A percentile compares a stretch with the other conserved stretches of the same genome.
Conservation (phyloP, 2,329 filamentous ascomycete species). For the Apiospora aurea region DNA sequence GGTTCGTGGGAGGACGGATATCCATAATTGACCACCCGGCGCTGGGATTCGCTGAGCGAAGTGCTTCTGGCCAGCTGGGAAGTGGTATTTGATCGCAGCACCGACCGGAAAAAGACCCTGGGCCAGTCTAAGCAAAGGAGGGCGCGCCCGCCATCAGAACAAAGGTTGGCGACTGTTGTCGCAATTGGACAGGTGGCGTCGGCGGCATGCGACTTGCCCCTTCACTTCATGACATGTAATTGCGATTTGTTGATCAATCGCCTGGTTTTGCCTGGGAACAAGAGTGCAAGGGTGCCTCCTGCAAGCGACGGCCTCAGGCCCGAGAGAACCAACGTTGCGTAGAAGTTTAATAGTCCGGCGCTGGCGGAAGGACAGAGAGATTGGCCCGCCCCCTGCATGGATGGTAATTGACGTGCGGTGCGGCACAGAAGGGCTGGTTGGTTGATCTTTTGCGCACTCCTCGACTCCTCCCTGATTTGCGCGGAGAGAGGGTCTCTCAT, state of each 20-base stretch:
- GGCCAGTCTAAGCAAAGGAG: conserved; percentile 3
- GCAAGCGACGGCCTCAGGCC: not conserved
- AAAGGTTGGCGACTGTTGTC: not conserved
- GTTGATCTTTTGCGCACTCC: conserved; percentile 17
- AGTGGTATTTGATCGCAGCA: not conserved
- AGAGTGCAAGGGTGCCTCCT: not conserved
- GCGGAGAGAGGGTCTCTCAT: conserved; percentile 14
- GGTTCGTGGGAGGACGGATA: not conserved
- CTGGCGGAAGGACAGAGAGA: not conserved
- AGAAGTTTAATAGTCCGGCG: conserved; percentile 1
- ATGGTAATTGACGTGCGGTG: not conserved
- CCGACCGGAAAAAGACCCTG: not conserved
- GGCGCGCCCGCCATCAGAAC: not conserved
- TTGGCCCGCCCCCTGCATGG: conserved; percentile 2
- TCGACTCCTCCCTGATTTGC: not conserved
- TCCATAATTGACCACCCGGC: not conserved
- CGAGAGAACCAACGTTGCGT: not conserved
- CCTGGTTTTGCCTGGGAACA: not conserved
- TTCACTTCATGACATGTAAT: conserved; percentile 4
- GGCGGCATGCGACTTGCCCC: not conserved
- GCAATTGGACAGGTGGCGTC: not conserved
- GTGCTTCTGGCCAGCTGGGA: not conserved
- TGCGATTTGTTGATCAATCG: not conserved
- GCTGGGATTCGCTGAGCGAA: not conserved
- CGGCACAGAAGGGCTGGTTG: not conserved